Conservation (phyloP, 176 grass and related monocot species). For the Guadua angustifolia region DNA sequence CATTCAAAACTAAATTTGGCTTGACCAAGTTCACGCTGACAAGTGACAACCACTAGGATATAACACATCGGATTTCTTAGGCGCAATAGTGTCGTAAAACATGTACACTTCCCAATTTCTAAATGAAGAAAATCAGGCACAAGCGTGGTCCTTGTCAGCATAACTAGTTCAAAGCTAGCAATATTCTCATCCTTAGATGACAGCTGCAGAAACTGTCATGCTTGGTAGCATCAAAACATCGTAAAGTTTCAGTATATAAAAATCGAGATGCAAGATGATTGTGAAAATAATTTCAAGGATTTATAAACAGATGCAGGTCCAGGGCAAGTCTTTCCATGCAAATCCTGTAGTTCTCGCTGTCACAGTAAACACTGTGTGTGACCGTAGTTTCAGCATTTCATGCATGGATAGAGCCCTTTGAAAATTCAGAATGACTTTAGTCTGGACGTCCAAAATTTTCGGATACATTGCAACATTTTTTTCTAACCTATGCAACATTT, state of each 20-base stretch:
- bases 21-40: not conserved
- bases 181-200: not conserved
- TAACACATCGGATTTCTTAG: not conserved
- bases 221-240: not conserved
- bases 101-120: not conserved
- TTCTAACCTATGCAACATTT: no score
- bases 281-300: slow-evolving; percentile 5
- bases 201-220: not conserved
- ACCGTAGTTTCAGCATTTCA: not conserved
- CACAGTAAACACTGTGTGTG: not conserved
- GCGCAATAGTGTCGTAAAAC: not conserved
- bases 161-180: not conserved
- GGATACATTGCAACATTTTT: no score
- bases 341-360: not conserved
- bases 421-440: no score
- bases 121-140: not conserved
- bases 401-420: not conserved
- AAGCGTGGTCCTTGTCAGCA: not conserved
- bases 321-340: not conserved
- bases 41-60: slow-evolving; percentile 6
- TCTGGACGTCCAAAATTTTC: no score
- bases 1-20: slow-evolving; percentile 14
- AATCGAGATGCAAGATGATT: not conserved
- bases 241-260: not conserved
- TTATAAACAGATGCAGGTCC: not conserved